Conservation (phyloP, 345 rosid genomes). For the Leavenworthia alabamica region DNA sequence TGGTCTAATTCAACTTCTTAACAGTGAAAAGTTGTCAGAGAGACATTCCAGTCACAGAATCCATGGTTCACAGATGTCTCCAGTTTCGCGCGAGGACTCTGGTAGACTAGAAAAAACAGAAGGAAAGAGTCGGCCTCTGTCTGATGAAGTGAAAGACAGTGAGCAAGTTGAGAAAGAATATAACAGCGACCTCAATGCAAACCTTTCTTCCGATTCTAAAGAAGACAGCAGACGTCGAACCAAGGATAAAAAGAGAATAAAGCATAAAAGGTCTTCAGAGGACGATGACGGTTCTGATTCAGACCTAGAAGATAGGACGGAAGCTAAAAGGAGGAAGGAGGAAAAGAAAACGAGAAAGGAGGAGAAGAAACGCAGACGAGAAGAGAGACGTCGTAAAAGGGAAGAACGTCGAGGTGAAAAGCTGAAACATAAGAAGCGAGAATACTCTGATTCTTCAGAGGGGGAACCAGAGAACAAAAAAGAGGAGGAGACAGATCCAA, state of each 20-base stretch:
- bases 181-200: constrained; percentile 36
- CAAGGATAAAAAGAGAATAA: constrained; percentile 51
- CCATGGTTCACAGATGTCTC: constrained; percentile 39
- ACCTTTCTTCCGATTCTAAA: constrained; percentile 46
- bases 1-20: constrained; percentile 22
- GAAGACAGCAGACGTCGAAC: constrained; percentile 38
- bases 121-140: constrained; percentile 28
- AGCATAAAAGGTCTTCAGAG: constrained; percentile 62
- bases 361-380: constrained; percentile 69
- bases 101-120: constrained; percentile 34
- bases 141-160: constrained; percentile 32
- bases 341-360: constrained; percentile 80
- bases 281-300: constrained; percentile 54
- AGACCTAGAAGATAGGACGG: constrained; percentile 71
- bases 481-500: constrained; percentile 50
- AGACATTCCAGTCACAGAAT: constrained; percentile 25
- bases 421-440: constrained; percentile 44
- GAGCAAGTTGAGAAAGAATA: constrained; percentile 39
- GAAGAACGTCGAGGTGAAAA: constrained; percentile 71
- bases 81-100: constrained; percentile 29
- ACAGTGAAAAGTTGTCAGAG: constrained; percentile 50
- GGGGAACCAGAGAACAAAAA: constrained; percentile 42
- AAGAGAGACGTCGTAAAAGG: constrained; percentile 67
- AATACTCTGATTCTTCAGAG: constrained; percentile 45
- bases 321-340: constrained; percentile 76